Percentiles rank a stretch among this genome's conserved stretches.
phyloP scores from a whole-genome alignment of 148 eudicot species.

The Nyssa sinensis region DNA sequence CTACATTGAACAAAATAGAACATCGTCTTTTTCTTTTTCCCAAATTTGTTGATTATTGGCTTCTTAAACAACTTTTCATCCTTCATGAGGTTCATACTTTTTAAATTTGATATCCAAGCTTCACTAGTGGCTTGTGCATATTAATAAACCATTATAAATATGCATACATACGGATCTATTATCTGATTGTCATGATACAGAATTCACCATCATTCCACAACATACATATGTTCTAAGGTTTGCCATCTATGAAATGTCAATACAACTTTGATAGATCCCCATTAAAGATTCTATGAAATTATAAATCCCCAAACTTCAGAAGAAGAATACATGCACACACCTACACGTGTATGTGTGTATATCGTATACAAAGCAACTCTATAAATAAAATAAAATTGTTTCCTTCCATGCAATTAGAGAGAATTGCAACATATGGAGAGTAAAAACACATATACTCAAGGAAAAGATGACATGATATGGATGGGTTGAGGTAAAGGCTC shows the following conservation, averaged over 20 bases:
- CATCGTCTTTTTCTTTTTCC: neutral
- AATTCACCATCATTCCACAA: neutral
- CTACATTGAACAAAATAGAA: no score
- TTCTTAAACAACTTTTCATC: no score
- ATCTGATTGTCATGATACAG: neutral
- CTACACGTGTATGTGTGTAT: no score
- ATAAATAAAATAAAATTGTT: neutral
- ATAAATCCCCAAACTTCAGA: no score
- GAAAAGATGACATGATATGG: slow-evolving; percentile 12
- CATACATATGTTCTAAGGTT: neutral
- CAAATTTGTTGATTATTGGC: no score
- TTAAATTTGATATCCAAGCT: no score
- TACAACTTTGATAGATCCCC: neutral
- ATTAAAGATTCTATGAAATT: neutral
- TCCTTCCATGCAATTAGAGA: neutral
- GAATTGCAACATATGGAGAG: slow-evolving; percentile 4
- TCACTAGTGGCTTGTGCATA: neutral
- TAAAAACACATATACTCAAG: slow-evolving; percentile 3
- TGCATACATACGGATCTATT: neutral
- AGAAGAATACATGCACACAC: no score
- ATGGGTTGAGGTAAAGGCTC: slow-evolving; percentile 27
- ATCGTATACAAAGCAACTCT: neutral
- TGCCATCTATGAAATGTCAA: neutral
- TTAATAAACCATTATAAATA: no score
- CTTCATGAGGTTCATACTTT: no score